These are phyloP conservation scores for Yarrowia deformans DNA, from an alignment of 805 yeast species.

Conservation along the genomic window DNA sequence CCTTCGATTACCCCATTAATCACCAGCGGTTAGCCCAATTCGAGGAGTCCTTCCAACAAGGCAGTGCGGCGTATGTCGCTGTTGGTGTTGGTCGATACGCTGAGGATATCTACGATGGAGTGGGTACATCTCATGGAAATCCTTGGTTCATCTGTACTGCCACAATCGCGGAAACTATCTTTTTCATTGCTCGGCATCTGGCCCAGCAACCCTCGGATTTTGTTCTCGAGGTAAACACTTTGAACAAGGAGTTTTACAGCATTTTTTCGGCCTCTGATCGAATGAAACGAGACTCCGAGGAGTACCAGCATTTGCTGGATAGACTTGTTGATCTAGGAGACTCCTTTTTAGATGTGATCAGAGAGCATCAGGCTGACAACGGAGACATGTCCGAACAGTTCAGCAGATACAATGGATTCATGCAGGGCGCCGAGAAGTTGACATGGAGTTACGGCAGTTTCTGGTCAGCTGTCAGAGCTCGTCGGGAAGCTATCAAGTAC, in stretches of 20 bases:
- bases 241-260: conserved; percentile 41
- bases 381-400: conserved; percentile 91
- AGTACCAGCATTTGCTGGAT: conserved; percentile 41
- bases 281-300: conserved; percentile 27
- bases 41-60: conserved; percentile 41
- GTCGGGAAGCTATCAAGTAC: neutral
- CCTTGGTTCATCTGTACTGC: conserved; percentile 82
- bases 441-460: conserved; percentile 92
- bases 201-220: conserved; percentile 40
- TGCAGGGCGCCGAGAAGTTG: conserved; percentile 86
- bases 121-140: conserved; percentile 75
- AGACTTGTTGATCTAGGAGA: conserved; percentile 54
- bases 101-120: conserved; percentile 87
- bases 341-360: conserved; percentile 57
- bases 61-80: conserved; percentile 27
- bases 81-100: conserved; percentile 80
- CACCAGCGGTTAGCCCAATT: conserved; percentile 40
- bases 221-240: conserved; percentile 39
- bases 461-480: conserved; percentile 60
- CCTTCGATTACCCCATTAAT: conserved; percentile 77
- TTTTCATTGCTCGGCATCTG: conserved; percentile 47
- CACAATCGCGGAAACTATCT: conserved; percentile 50
- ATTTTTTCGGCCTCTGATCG: conserved; percentile 47
- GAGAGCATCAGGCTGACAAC: conserved; percentile 59
- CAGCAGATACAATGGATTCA: conserved; percentile 76